These are phyloP conservation scores for Gossypium lobatum DNA, from an alignment of 441 rosid genomes.

Conservation along the genomic window DNA sequence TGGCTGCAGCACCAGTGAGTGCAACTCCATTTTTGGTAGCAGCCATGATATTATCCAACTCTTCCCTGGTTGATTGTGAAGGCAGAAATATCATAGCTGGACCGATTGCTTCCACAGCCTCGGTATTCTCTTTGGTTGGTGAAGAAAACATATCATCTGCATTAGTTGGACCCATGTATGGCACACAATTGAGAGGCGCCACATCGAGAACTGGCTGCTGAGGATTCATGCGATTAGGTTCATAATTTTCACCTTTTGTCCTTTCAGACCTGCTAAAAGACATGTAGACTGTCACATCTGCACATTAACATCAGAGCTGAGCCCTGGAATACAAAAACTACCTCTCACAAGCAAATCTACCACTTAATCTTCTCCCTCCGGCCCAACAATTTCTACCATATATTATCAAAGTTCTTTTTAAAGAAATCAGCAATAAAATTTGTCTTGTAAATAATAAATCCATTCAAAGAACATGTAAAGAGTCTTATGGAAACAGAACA, in stretches of 20 bases:
- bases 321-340: not conserved
- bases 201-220: constrained; percentile 16
- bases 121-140: not conserved
- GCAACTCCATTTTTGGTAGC: constrained; percentile 42
- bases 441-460: constrained; percentile 1
- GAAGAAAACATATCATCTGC: not conserved
- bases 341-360: not conserved
- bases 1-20: constrained; percentile 62
- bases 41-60: constrained; percentile 28
- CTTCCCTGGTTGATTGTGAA: constrained; percentile 36
- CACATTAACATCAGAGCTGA: not conserved
- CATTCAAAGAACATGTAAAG: not conserved
- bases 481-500: not conserved
- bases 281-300: not conserved
- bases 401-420: not conserved
- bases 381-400: constrained; percentile 3
- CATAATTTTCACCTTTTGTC: not conserved
- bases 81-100: constrained; percentile 24
- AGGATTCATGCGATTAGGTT: not conserved
- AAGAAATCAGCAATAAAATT: not conserved
- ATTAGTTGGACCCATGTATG: constrained; percentile 13
- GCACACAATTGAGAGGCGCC: constrained; percentile 15
- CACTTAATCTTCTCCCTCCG: not conserved
- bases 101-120: constrained; percentile 6
- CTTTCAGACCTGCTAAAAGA: not conserved